Percentiles rank a stretch among this genome's conserved stretches.
Conservation (phyloP, 352 stramenopile species). For the Phytophthora pluvialis region DNA sequence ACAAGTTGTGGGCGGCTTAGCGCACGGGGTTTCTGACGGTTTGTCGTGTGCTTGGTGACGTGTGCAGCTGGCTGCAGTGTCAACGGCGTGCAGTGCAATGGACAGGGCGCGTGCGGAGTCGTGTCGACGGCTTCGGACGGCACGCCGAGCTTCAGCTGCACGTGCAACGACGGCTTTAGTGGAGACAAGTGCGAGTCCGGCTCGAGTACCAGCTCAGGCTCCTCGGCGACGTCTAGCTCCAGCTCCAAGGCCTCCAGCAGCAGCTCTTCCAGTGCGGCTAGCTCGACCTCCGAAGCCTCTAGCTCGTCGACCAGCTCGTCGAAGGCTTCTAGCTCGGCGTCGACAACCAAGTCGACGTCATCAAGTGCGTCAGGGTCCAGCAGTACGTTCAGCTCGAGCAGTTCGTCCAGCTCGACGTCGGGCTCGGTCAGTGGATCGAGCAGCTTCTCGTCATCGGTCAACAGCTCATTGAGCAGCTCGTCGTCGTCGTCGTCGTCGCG, state of each 20-base stretch:
- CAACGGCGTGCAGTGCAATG: constrained; percentile 70
- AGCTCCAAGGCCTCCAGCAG: constrained; percentile 6
- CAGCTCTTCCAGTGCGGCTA: constrained; percentile 1
- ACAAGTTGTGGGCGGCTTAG: no score
- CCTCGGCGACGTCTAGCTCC: constrained; percentile 16
- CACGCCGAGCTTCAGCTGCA: constrained; percentile 60
- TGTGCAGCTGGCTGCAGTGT: constrained; percentile 44
- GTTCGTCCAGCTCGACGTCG: constrained; percentile 12
- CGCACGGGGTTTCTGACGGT: no score
- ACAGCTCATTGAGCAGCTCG: constrained; percentile 23
- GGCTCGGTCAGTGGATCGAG: constrained; percentile 10
- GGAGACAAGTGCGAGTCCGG: constrained; percentile 58
- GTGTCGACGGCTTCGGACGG: constrained; percentile 26
- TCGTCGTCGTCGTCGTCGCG: constrained; percentile 29
- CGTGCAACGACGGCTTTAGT: constrained; percentile 74
- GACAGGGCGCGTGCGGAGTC: constrained; percentile 64
- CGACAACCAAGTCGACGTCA: constrained; percentile 14
- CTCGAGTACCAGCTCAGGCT: constrained; percentile 18
- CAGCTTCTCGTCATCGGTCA: constrained; percentile 31
- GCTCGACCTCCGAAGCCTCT: constrained; percentile 2
- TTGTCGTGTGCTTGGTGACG: not conserved
- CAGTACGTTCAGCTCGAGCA: constrained; percentile 10
- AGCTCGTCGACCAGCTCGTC: constrained; percentile 15
- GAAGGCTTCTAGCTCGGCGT: constrained; percentile 16
- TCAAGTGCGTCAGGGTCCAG: constrained; percentile 22